Evolutionary conservation across 306 rosid species (phyloP).

Genomic region (Ochetophila trinervis): DNA sequence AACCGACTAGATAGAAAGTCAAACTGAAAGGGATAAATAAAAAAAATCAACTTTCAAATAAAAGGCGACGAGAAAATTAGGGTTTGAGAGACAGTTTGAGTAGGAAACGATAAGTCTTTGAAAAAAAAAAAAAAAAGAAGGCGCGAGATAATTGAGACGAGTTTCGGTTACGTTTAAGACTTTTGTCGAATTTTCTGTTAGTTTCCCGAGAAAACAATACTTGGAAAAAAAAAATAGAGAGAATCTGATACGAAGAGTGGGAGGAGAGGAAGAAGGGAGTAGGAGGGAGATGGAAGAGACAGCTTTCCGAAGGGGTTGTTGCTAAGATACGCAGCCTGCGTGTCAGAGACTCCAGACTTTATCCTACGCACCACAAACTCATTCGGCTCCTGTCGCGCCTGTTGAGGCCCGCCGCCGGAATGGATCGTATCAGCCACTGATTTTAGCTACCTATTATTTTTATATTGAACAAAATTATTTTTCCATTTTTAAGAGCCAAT

Average conservation of each 20-base stretch:
- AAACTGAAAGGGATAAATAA: no score
- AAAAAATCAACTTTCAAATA: not conserved
- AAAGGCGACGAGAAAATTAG: not conserved
- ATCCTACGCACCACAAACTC: not conserved
- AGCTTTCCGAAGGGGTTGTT: not conserved
- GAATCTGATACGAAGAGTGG: constrained; percentile 53
- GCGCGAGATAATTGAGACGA: not conserved
- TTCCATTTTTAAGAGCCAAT: no score
- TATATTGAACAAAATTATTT: no score
- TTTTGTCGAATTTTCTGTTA: not conserved
- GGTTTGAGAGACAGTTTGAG: not conserved
- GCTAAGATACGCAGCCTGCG: constrained; percentile 4
- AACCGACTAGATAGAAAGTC: no score
- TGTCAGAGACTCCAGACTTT: not conserved
- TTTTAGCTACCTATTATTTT: no score
- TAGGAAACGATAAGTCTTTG: not conserved
- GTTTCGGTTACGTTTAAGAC: no score
- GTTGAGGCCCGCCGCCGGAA: no score
- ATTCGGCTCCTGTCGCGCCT: no score
- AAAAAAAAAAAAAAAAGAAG: not conserved
- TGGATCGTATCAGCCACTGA: no score
- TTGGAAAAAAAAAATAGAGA: not conserved
- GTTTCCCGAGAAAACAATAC: constrained; percentile 4
- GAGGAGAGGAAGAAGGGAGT: constrained; percentile 16
- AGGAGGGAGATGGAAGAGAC: not conserved